Percentiles rank a stretch among this genome's conserved stretches.
These are phyloP conservation scores for Solanum aculeatissimum DNA, from an alignment of 305 asterid genomes.

Conservation along the genomic window DNA sequence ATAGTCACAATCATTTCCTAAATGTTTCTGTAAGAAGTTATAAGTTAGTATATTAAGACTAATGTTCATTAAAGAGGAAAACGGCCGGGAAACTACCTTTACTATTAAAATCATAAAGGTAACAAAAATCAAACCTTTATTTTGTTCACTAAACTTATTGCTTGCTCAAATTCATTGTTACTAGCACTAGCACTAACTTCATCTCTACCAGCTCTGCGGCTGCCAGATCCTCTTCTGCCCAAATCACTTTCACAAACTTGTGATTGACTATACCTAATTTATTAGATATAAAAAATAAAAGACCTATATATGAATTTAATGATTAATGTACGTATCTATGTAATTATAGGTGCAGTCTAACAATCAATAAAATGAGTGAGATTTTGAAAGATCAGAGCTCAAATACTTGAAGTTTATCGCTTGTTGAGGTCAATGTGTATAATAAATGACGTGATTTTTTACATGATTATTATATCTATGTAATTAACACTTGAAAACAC, in stretches of 20 bases:
- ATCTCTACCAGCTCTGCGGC: background rate
- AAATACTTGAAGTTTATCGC: background rate
- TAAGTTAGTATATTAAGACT: background rate
- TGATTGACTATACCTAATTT: background rate
- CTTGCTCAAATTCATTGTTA: conserved; percentile 2
- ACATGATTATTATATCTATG: background rate
- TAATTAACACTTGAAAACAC: background rate
- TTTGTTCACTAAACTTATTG: conserved; percentile 82
- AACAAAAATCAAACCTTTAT: conserved; percentile 46
- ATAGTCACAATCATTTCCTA: conserved; percentile 72
- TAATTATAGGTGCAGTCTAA: background rate
- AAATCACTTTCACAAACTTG: background rate
- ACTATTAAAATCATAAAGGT: background rate
- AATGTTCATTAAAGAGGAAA: background rate
- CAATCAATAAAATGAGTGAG: background rate
- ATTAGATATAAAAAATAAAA: background rate
- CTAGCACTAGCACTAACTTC: background rate
- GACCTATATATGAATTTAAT: background rate
- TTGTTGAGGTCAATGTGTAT: background rate
- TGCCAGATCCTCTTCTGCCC: background rate
- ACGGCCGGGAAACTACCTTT: background rate
- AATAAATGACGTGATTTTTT: background rate
- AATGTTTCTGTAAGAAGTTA: conserved; percentile 56
- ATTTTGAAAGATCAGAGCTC: background rate
- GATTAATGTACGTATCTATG: background rate